Base-by-base conservation (phyloP, 306 rosid species). In the Pyrus pyrifolia region DNA sequence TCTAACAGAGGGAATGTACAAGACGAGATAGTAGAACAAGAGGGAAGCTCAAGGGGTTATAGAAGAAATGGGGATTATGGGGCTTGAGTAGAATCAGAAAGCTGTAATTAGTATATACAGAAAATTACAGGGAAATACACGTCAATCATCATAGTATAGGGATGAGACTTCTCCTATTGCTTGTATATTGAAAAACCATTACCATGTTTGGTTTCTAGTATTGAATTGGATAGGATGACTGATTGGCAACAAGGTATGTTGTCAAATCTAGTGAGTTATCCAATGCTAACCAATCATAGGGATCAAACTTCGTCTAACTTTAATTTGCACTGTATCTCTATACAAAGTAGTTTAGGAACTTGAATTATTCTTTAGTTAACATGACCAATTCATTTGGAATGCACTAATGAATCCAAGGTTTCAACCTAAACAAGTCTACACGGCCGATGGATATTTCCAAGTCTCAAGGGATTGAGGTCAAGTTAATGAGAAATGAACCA, bases 21-120 rank as follows among this genome's bases (percentile, higher is more conserved):
- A 11, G 82, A 80, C 10, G 69, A 64, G 73, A 29, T 27, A 15
- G 67, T 60, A 18, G 38, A 66, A 23, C 17, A 27, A 62, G 78
- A 74, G 11, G 70, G 35, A 74, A 74, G 60, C 78, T 74, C 69
- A 62, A 45, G 78, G 61, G 70, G 46, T 44, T 65, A 44, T 3
- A 11, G 69, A 74, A 73, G 68, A 73, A 21, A 19, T 27, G 33
- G 11, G 11, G 78, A 61, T 45, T 3, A 19, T 62, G 55, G 4
- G 57, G 11, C 40, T 23, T 73, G n/a, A 74, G 30, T 73, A 29
- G 58, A 40, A 23, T 23, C 21, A 38, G 58, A 42, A 59, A 38
- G 55, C 76, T 25, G 18, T 15, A 51, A 15, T 49, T 6, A 49
- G 55, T 31, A 73, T 14, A 25, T 61, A 35, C 58, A 21, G 59